Base-by-base conservation (phyloP, 192 early-diverging fungal genomes). In the Rhizophagus prolifer region DNA sequence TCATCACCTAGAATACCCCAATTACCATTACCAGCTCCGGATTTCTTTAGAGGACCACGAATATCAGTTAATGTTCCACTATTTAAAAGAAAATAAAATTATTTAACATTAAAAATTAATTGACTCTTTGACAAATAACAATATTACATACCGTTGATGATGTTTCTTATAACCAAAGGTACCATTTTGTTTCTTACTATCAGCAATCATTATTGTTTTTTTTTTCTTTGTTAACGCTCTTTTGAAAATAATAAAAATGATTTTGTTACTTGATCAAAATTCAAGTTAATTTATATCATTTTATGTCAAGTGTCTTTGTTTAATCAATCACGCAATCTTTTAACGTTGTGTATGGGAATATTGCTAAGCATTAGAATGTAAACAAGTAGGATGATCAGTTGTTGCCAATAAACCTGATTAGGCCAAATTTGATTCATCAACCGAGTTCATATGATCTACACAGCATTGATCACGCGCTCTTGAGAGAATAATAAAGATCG, bases 1-100 rank as follows among this genome's bases (percentile, higher is more conserved):
- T 67, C 65, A 41, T 67, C 65, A 25, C 65, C 65, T 4, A 67
- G 21, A n/a, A 67, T 38, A 23, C 65, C 65, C 65, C 65, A 67
- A 38, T 67, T 67, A 38, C 65, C 65, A 21, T 67, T 36, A 44
- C 65, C 65, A 25, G 65, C 65, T 44, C 65, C 65, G 2, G 65
- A 67, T 67, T 67, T 67, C n/a, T 67, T 67, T 67, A 9, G 34
- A 9, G 14, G 36, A n/a, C 34, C 34, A 25, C 65, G 65, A 36
- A 67, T 67, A 23, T 67, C 65, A 21, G 9, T n/a, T n/a, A 67
- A 67, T n/a, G 65, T 36, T 3, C 65, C 65, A 1, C 65, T 67
- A 41, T 41, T 38, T 0, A 9, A 31, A 36, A 23, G 5, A 34
- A 66, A 7, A 34, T 9, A 36, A 31, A 9, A 19, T 36, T 36